Conservation (phyloP, 2,329 filamentous ascomycete species). For the Lachnellula arida region DNA sequence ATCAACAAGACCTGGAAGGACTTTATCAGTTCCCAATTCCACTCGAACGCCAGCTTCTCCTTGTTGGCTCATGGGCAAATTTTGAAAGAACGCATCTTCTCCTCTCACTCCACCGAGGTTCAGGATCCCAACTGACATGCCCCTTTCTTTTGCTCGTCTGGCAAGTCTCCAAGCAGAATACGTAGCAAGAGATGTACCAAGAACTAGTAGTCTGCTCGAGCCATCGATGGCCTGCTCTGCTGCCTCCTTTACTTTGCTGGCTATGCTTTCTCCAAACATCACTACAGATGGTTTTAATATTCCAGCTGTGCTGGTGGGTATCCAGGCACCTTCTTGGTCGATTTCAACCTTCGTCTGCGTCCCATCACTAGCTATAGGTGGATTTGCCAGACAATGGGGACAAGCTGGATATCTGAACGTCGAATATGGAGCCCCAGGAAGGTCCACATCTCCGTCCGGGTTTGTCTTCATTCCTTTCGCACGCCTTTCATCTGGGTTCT, state of each 20-base stretch:
- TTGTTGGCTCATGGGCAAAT: slow-evolving; percentile 46
- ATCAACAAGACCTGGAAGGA: slow-evolving; percentile 54
- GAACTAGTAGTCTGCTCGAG: slow-evolving; percentile 68
- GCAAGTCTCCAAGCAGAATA: slow-evolving; percentile 92
- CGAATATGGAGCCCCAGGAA: slow-evolving; percentile 80
- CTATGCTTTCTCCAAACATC: slow-evolving; percentile 94
- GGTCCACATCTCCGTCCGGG: slow-evolving; percentile 89
- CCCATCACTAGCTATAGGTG: slow-evolving; percentile 53
- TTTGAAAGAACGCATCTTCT: slow-evolving; percentile 66
- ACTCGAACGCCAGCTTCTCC: slow-evolving; percentile 52
- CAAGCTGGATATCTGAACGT: slow-evolving; percentile 91
- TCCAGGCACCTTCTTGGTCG: slow-evolving; percentile 79
- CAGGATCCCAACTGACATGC: slow-evolving; percentile 81
- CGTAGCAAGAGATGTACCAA: slow-evolving; percentile 88
- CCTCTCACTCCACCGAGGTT: slow-evolving; percentile 83
- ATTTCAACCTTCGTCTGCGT: slow-evolving; percentile 56
- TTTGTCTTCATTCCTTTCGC: slow-evolving; percentile 74
- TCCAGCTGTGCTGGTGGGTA: slow-evolving; percentile 60
- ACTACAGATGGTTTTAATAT: slow-evolving; percentile 89
- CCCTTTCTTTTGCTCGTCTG: slow-evolving; percentile 73
- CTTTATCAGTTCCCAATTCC: slow-evolving; percentile 52
- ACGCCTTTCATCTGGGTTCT: slow-evolving; percentile 66
- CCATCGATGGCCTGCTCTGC: slow-evolving; percentile 78
- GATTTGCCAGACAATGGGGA: slow-evolving; percentile 66
- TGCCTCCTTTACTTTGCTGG: slow-evolving; percentile 59